These are phyloP conservation scores for Actinidia chinensis DNA, from an alignment of 179 eudicot species.

Conservation along the genomic window DNA sequence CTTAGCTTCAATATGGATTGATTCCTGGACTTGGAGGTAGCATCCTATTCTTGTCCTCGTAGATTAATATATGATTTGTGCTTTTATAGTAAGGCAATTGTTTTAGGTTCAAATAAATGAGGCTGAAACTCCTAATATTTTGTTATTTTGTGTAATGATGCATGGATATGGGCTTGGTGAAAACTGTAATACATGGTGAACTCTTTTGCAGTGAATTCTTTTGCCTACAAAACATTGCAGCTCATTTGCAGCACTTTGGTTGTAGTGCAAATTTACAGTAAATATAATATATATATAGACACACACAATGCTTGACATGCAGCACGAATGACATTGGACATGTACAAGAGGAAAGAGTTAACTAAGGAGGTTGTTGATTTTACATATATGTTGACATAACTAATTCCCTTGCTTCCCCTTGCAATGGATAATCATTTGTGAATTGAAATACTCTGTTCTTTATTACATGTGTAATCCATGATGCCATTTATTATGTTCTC, in stretches of 20 bases:
- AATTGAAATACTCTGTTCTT: background rate
- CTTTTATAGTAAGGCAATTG: background rate
- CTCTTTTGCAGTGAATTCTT: background rate
- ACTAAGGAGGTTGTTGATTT: conserved; percentile 3
- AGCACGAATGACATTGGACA: background rate
- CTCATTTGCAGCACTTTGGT: background rate
- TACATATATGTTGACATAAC: background rate
- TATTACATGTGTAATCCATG: background rate
- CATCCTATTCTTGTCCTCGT: background rate
- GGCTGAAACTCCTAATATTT: background rate
- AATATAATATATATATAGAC: background rate
- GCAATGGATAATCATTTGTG: background rate
- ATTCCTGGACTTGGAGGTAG: conserved; percentile 91
- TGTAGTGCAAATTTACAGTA: background rate
- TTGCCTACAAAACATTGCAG: background rate
- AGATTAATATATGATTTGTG: background rate
- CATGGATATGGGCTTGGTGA: background rate
- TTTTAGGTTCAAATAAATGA: background rate
- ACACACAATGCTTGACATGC: conserved; percentile 1
- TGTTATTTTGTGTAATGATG: background rate
- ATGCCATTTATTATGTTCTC: background rate
- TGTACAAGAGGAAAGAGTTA: background rate
- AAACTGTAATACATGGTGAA: background rate
- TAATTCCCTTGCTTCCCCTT: background rate
- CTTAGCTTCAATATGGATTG: conserved; percentile 82